Evolutionary conservation across 805 yeast species (phyloP).

Genomic region (Saccharomycopsis olivae): DNA sequence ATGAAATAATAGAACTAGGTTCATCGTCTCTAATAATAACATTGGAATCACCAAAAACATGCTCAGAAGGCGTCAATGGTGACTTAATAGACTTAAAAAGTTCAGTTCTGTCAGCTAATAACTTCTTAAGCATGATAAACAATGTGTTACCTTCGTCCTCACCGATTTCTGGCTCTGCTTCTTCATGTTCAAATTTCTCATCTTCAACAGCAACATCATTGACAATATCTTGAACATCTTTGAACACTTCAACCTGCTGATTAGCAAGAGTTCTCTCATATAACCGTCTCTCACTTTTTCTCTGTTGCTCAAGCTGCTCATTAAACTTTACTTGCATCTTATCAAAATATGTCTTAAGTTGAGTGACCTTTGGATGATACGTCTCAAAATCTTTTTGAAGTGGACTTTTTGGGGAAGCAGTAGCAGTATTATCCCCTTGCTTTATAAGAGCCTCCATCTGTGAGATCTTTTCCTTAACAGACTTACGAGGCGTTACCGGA

Average conservation of each 20-base stretch:
- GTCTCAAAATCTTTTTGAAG: constrained; percentile 5
- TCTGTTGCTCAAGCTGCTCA: constrained; percentile 75
- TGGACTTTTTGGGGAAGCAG: constrained; percentile 5
- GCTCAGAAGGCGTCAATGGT: constrained; percentile 72
- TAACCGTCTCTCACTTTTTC: constrained; percentile 67
- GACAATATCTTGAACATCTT: constrained; percentile 82
- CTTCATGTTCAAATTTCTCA: not conserved
- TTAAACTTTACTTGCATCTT: constrained; percentile 71
- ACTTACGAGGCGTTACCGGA: not conserved
- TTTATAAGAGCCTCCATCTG: constrained; percentile 3
- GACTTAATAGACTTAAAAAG: constrained; percentile 88
- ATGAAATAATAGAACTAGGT: constrained; percentile 89
- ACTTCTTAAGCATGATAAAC: constrained; percentile 73
- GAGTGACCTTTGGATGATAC: constrained; percentile 35
- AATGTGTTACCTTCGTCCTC: constrained; percentile 70
- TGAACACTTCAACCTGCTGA: constrained; percentile 84
- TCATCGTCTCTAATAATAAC: constrained; percentile 94
- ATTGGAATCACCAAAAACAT: constrained; percentile 86
- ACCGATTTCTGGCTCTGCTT: constrained; percentile 28
- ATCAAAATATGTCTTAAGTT: constrained; percentile 57
- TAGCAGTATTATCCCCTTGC: not conserved
- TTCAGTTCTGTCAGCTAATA: constrained; percentile 97
- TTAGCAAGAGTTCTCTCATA: constrained; percentile 53
- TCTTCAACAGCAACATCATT: constrained; percentile 25
- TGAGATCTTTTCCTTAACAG: not conserved